Percentiles rank a stretch among this genome's conserved stretches.
Evolutionary conservation across 257 asterid genomes (phyloP).

Genomic region (Plantago elongata): DNA sequence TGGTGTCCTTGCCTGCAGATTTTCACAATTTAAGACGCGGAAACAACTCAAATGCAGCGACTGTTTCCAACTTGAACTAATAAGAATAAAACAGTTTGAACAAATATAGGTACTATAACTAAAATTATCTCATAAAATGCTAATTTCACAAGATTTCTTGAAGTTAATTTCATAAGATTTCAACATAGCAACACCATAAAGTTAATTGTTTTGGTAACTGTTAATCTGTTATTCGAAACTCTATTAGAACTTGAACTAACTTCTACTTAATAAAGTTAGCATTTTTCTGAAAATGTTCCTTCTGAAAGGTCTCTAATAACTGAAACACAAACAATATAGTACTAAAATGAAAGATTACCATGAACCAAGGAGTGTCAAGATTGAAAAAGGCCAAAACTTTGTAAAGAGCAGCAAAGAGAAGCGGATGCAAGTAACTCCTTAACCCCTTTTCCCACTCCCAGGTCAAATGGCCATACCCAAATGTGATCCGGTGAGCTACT

Average conservation of each 20-base stretch:
- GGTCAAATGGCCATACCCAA: slow-evolving; percentile 82
- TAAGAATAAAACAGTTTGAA: neutral
- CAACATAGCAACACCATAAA: no score
- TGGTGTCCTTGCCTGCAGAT: slow-evolving; percentile 71
- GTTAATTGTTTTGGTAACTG: no score
- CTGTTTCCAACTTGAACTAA: neutral
- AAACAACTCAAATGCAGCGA: neutral
- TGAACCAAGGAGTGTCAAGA: slow-evolving; percentile 80
- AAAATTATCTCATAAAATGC: neutral
- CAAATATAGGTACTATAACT: neutral
- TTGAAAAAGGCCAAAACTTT: slow-evolving; percentile 57
- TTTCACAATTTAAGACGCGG: neutral
- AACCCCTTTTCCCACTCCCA: slow-evolving; percentile 88
- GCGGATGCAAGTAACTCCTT: slow-evolving; percentile 88
- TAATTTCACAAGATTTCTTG: no score
- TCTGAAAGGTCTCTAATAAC: no score
- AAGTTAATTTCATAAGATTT: no score
- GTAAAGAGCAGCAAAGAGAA: slow-evolving; percentile 73
- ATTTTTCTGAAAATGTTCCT: no score
- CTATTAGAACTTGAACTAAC: no score
- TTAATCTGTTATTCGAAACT: no score
- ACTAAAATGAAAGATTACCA: slow-evolving; percentile 46
- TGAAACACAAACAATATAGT: neutral
- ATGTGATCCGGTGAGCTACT: slow-evolving; percentile 63
- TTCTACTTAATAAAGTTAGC: no score